These are phyloP conservation scores for Cordyceps pruinosa DNA, from an alignment of 2,329 filamentous ascomycete species.

Conservation along the genomic window DNA sequence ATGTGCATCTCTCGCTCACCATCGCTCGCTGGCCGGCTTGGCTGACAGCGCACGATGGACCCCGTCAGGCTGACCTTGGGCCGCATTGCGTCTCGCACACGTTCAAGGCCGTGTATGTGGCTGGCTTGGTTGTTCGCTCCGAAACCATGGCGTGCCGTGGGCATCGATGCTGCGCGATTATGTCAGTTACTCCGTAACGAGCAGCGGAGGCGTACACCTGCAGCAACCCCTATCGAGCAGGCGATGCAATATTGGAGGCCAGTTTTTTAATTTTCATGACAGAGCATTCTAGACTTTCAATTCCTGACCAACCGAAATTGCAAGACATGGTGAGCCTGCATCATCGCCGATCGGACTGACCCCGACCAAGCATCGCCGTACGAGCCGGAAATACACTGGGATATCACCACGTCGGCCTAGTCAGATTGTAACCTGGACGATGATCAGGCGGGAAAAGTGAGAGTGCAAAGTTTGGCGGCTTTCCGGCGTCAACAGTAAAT, in stretches of 20 bases:
- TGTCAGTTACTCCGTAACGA: background rate
- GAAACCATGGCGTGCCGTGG: background rate
- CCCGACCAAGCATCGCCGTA: too few relatives aligned
- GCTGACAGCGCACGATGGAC: background rate
- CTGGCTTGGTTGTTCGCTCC: background rate
- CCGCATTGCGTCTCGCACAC: slow-evolving; percentile 11
- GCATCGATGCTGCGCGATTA: too few relatives aligned
- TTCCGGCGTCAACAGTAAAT: background rate
- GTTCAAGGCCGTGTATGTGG: slow-evolving; percentile 1
- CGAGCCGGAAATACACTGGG: too few relatives aligned
- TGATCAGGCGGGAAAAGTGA: background rate
- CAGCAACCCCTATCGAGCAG: background rate
- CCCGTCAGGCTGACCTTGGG: slow-evolving; percentile 10
- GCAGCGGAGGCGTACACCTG: background rate
- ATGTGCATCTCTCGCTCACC: background rate
- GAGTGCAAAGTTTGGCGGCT: background rate
- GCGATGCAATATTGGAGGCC: background rate
- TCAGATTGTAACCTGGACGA: too few relatives aligned
- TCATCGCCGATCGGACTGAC: too few relatives aligned
- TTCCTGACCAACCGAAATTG: too few relatives aligned
- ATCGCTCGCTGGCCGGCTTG: background rate
- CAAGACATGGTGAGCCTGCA: background rate
- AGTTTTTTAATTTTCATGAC: background rate
- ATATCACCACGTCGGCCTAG: too few relatives aligned
- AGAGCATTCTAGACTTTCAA: background rate